Percentiles rank a stretch among this genome's conserved stretches.
Conservation (phyloP, 345 rosid genomes). For the Eucalyptus albens region DNA sequence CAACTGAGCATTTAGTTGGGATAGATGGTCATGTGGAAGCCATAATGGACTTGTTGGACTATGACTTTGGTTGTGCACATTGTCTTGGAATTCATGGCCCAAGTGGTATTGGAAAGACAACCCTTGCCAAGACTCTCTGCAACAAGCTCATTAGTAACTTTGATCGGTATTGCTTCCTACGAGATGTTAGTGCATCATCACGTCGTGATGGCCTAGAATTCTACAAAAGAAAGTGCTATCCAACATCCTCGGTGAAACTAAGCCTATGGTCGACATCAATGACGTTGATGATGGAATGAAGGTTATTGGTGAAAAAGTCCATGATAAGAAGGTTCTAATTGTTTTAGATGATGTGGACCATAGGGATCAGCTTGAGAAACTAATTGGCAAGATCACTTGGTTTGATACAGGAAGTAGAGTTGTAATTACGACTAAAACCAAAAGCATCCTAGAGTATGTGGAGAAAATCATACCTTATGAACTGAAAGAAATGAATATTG, state of each 20-base stretch:
- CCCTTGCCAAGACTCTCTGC: neutral
- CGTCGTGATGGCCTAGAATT: neutral
- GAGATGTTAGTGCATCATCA: neutral
- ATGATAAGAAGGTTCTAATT: neutral
- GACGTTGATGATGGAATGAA: neutral
- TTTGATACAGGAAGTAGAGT: neutral
- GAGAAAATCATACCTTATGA: neutral
- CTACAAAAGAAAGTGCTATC: neutral
- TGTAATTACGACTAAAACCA: neutral
- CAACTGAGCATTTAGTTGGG: neutral
- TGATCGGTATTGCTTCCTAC: rapidly evolving
- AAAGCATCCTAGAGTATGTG: neutral
- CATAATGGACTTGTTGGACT: neutral
- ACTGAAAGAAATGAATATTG: neutral
- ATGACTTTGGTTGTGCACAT: neutral
- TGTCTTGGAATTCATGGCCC: neutral
- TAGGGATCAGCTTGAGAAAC: neutral
- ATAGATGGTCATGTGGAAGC: neutral
- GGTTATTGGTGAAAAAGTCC: rapidly evolving
- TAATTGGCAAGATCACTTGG: neutral
- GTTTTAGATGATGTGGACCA: neutral
- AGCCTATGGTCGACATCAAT: neutral
- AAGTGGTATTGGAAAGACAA: neutral
- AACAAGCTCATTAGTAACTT: neutral
- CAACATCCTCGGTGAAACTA: rapidly evolving